These are phyloP conservation scores for Dillenia suffruticosa DNA, from an alignment of 164 flowering plant genomes.

Conservation along the genomic window DNA sequence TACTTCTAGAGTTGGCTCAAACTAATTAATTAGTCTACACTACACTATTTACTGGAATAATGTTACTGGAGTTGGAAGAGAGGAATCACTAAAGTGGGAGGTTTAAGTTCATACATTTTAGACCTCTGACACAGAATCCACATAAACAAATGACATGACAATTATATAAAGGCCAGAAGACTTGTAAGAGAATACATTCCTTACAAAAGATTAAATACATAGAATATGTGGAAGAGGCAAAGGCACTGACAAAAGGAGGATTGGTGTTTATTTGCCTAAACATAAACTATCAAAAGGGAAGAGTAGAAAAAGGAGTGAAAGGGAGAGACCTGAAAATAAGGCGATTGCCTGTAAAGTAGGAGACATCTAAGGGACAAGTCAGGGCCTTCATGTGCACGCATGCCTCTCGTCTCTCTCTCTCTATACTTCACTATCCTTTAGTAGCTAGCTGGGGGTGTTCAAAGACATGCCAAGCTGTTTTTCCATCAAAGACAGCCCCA, in stretches of 20 bases:
- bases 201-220: background rate
- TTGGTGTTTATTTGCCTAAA: no score
- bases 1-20: no score
- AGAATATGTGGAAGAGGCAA: conserved; percentile 8
- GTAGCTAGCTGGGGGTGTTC: conserved; percentile 2
- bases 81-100: no score
- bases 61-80: no score
- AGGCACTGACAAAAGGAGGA: background rate
- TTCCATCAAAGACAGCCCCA: conserved; percentile 18
- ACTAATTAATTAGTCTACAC: no score
- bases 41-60: no score
- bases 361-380: conserved; percentile 14
- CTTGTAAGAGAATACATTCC: conserved; percentile 2
- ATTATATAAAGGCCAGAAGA: background rate
- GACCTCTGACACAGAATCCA: no score
- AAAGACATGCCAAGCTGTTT: conserved; percentile 32
- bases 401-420: conserved; percentile 16
- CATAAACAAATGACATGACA: no score
- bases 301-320: conserved; percentile 7
- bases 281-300: background rate
- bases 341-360: conserved; percentile 33
- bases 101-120: no score
- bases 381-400: conserved; percentile 38
- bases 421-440: background rate
- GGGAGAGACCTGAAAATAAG: conserved; percentile 24